Base-by-base conservation (phyloP, 2,329 filamentous ascomycete genomes). In the Colletotrichum siamense region DNA sequence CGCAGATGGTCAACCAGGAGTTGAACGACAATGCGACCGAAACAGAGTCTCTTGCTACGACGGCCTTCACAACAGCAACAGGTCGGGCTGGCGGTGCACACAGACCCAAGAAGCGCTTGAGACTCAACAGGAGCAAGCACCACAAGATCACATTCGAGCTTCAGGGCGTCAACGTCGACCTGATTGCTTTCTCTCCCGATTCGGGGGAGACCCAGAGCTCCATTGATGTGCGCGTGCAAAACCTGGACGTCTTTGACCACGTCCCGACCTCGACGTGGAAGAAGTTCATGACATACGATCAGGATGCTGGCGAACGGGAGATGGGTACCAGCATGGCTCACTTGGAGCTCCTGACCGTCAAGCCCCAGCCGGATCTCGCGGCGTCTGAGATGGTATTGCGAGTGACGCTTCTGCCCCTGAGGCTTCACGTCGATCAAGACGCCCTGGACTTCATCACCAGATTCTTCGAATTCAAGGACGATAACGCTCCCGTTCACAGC, bases 401-500 rank as follows among this genome's bases (percentile, higher is more conserved):
- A 80, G 93, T 92, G 16, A 94, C 92, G 1, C 84, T 99, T 22
- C 89, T 99, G 34, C 97, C 97, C 2, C 87, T 99, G 32, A 92
- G 97, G 59, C 89, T 99, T 2, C 97, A 99, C 82, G 96, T 99
- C 39, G 97, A 99, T 81, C 97, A 99, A 85, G 97, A 99, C 84
- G 96, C 97, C 1, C 90, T 99, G 6, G 97, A 99, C 83, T 99
- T 99, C 82, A 95, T 99, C 82, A 98, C 95, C 2, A 93, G 97
- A 3, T 99, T 99, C 88, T 99, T 99, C 81, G 96, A 98, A 81
- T 99, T 99, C 89, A 98, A 98, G 82, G 96, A 98, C 79, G 94
- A 96, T 55, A 87, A 87, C 3, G 86, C 86, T 10, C 87, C 90
- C 0, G 85, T 87, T 6, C 89, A 92, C 34, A 85, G 88, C 4